Evolutionary conservation across 108 stramenopile genomes (phyloP), one percentile per base, ranked within the genome.

Genomic region (Nitzschia palea): DNA sequence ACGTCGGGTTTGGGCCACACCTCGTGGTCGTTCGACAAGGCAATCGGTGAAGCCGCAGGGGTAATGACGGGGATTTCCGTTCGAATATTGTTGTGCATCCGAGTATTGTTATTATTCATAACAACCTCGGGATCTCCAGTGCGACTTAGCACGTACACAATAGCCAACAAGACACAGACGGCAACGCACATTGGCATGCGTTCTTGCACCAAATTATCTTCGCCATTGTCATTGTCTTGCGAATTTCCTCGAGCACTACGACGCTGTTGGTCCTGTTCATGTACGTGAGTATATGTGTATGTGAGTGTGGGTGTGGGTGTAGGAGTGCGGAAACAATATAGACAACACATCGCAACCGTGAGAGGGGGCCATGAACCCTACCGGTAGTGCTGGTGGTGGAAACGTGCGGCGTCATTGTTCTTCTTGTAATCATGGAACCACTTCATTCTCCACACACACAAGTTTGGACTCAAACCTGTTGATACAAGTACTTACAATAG

Each of bases 181-280:
- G 88, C 91, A 5, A 95, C 81, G 47, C 90, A 93, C 78, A 87
- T 88, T 66, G 91, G 91, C 90, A 95, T 88, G 26, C 94, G 85
- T 74, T 92, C 89, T 36, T 85, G 78, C 26, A 91, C 85, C 32
- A 89, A 57, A 37, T 88, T 75, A 54, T 83, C 86, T 50, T 76
- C 80, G 22, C 71, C 66, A 47, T 83, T 67, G 28, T 50, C 42
- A 42, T 70, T 52, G 33, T 15, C 35, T 4, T 20, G 4, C 9
- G 50, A 54, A 3, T 59, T 26, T 17, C 28, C 54, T 30, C 18
- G 17, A 18, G 37, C 54, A 5, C 70, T 32, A 42, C 76, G 60
- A n/a, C 70, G 71, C 27, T 65, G 45, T 62, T 60, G 53, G 60
- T 80, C 53, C 77, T 77, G 44, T 63, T 59, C 69, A 10, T 64